Conservation (phyloP, 495 filamentous ascomycete species). For the Aspergillus taichungensis region DNA sequence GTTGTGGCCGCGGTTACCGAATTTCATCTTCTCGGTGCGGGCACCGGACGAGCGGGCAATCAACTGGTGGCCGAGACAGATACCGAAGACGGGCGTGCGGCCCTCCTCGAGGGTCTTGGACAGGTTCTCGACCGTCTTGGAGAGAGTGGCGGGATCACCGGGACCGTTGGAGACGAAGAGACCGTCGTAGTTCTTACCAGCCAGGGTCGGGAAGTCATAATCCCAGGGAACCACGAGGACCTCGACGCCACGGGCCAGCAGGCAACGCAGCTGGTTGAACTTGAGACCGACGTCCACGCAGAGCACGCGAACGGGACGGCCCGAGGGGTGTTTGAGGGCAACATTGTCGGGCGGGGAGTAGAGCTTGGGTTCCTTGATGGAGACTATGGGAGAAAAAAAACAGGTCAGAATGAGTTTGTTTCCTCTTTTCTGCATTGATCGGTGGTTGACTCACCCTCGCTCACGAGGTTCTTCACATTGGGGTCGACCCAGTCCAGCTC, state of each 20-base stretch:
- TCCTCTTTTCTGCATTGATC: background rate
- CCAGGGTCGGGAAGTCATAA: slow-evolving; percentile 71
- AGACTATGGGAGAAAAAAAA: slow-evolving; percentile 49
- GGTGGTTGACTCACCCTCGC: slow-evolving; percentile 63
- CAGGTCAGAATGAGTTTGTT: background rate
- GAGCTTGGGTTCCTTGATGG: slow-evolving; percentile 69
- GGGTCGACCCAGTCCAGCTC: slow-evolving; percentile 80
- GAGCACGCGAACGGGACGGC: slow-evolving; percentile 73
- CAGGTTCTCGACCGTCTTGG: slow-evolving; percentile 67
- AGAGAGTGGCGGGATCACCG: slow-evolving; percentile 82
- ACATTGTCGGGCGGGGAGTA: slow-evolving; percentile 60
- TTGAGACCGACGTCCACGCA: slow-evolving; percentile 96
- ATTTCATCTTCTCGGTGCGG: slow-evolving; percentile 90
- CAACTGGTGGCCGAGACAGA: slow-evolving; percentile 93
- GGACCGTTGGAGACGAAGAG: slow-evolving; percentile 97
- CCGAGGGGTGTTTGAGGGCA: slow-evolving; percentile 75
- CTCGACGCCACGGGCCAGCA: slow-evolving; percentile 85
- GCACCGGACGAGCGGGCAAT: slow-evolving; percentile 87
- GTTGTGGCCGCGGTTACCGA: slow-evolving; percentile 97
- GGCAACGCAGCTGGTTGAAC: slow-evolving; percentile 91
- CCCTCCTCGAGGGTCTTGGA: slow-evolving; percentile 60
- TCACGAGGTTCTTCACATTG: slow-evolving; percentile 83
- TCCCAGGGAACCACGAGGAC: slow-evolving; percentile 93
- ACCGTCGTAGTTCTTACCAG: slow-evolving; percentile 80
- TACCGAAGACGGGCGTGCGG: slow-evolving; percentile 85